Conservation (phyloP, 139 green algal species). For the Chara braunii region DNA sequence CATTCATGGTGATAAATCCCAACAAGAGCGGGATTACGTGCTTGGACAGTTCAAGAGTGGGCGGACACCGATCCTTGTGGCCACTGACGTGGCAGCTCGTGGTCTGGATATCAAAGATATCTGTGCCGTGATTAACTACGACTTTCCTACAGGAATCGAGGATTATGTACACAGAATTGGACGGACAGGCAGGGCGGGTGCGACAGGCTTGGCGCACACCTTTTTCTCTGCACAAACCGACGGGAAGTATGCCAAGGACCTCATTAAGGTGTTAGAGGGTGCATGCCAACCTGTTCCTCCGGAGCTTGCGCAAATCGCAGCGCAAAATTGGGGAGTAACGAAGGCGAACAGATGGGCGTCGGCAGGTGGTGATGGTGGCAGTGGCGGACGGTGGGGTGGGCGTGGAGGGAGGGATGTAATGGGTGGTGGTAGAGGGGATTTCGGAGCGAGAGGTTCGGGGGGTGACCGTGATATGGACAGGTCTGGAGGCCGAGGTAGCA, state of each 20-base stretch:
- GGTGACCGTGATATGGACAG: slow-evolving; percentile 8
- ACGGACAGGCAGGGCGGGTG: slow-evolving; percentile 63
- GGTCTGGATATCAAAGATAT: slow-evolving; percentile 78
- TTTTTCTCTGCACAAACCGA: slow-evolving; percentile 72
- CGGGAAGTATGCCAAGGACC: slow-evolving; percentile 35
- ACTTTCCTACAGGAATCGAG: slow-evolving; percentile 53
- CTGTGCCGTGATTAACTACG: slow-evolving; percentile 72
- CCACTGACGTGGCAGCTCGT: slow-evolving; percentile 62
- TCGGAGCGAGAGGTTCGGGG: background rate
- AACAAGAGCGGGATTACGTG: slow-evolving; percentile 82
- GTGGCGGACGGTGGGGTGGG: background rate
- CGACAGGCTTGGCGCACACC: slow-evolving; percentile 58
- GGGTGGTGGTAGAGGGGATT: background rate
- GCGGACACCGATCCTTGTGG: slow-evolving; percentile 48
- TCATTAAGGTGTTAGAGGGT: slow-evolving; percentile 39
- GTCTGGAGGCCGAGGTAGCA: slow-evolving; percentile 14
- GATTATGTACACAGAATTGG: slow-evolving; percentile 89
- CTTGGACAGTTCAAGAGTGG: slow-evolving; percentile 55
- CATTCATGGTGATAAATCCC: slow-evolving; percentile 93
- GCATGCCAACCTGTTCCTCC: slow-evolving; percentile 31
- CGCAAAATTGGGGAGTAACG: background rate
- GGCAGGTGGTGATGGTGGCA: no score
- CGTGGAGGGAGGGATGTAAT: background rate
- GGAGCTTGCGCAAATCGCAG: slow-evolving; percentile 14
- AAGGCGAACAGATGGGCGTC: no score